Conservation (phyloP, 139 green algal species). For the Mychonastes homosphaera region DNA sequence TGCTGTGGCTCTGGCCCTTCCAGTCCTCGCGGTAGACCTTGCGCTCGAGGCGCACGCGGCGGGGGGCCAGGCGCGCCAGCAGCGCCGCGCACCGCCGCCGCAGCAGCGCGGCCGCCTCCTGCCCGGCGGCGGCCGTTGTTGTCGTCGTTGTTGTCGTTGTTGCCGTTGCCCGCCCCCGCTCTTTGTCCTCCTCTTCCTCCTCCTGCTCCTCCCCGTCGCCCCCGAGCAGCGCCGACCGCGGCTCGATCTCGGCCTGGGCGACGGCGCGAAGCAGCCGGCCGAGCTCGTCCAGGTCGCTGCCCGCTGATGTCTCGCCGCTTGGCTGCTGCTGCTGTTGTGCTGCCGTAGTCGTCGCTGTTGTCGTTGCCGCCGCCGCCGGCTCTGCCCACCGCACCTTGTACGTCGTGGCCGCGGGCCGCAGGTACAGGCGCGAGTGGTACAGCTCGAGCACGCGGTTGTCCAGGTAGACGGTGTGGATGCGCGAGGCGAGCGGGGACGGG, state of each 20-base stretch:
- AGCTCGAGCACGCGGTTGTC: slow-evolving; percentile 78
- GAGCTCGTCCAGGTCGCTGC: no score
- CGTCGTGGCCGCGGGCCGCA: slow-evolving; percentile 51
- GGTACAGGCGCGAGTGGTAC: slow-evolving; percentile 81
- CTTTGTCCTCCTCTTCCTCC: no score
- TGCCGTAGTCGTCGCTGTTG: neutral
- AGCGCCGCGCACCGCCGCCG: slow-evolving; percentile 15
- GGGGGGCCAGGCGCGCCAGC: slow-evolving; percentile 43
- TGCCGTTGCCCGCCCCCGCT: no score
- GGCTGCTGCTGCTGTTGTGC: neutral
- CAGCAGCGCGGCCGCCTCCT: no score
- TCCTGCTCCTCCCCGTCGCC: no score
- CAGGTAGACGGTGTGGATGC: slow-evolving; percentile 63
- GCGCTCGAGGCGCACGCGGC: slow-evolving; percentile 61
- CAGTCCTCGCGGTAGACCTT: slow-evolving; percentile 72
- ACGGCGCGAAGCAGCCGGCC: no score
- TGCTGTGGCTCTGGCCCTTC: slow-evolving; percentile 24
- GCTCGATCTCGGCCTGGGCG: no score
- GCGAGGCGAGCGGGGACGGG: neutral
- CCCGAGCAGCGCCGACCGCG: no score
- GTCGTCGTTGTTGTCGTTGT: no score
- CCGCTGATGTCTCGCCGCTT: no score
- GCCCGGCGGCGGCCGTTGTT: no score
- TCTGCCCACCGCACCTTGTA: slow-evolving; percentile 14
- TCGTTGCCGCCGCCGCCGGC: neutral